Conservation (phyloP, 2,329 filamentous ascomycete genomes). For the Pestalotiopsis sp. region DNA sequence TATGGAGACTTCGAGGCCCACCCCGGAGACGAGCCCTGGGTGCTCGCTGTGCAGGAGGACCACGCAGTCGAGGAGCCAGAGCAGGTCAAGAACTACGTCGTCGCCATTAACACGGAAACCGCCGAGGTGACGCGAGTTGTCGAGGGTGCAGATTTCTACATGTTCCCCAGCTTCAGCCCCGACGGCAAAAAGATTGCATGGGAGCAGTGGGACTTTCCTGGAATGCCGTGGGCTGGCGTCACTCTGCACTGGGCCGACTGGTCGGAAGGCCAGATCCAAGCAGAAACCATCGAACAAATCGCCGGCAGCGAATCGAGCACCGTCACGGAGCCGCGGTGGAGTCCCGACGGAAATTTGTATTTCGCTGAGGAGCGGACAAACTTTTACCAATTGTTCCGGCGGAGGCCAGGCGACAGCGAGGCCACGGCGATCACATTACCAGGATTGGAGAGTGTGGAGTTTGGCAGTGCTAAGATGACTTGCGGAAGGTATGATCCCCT, state of each 20-base stretch:
- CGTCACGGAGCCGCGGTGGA: constrained; percentile 54
- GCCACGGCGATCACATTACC: neutral
- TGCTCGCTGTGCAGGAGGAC: constrained; percentile 56
- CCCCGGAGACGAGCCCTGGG: constrained; percentile 37
- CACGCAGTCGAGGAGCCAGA: constrained; percentile 39
- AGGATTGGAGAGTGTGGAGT: constrained; percentile 25
- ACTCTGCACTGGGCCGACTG: constrained; percentile 48
- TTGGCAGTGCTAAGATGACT: constrained; percentile 32
- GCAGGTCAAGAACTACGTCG: constrained; percentile 40
- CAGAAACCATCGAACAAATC: constrained; percentile 37
- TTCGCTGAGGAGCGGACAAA: constrained; percentile 49
- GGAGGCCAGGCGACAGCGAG: constrained; percentile 30
- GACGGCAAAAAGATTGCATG: constrained; percentile 51
- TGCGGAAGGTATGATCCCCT: constrained; percentile 15
- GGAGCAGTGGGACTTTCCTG: constrained; percentile 58
- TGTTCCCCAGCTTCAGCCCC: constrained; percentile 49
- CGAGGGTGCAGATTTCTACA: constrained; percentile 55
- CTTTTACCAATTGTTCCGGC: constrained; percentile 50
- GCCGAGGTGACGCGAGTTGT: constrained; percentile 43
- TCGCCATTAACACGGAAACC: constrained; percentile 42
- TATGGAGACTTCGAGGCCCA: constrained; percentile 51
- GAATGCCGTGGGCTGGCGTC: constrained; percentile 53
- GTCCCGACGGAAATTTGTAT: constrained; percentile 48
- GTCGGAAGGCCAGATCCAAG: constrained; percentile 28
- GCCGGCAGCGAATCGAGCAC: constrained; percentile 45